phyloP scores from a whole-genome alignment of 1,284 basidiomycete genomes.

The Apiotrichum sp. region DNA sequence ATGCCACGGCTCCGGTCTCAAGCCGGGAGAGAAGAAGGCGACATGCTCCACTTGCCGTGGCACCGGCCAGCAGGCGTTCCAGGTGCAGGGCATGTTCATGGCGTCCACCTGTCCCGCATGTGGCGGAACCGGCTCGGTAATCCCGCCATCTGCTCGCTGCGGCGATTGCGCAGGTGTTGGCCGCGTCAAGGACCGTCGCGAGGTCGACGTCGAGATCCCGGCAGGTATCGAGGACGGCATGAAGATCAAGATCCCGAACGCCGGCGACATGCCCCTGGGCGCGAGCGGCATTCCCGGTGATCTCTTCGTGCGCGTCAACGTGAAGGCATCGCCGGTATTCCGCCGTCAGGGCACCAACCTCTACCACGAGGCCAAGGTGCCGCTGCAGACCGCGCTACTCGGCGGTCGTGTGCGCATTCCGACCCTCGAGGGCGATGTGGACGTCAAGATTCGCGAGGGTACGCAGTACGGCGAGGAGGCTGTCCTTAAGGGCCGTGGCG shows the following conservation, averaged over 20 bases:
- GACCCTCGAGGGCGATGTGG: constrained; percentile 91
- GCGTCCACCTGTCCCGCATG: constrained; percentile 83
- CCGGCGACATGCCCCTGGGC: constrained; percentile 78
- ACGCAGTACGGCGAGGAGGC: constrained; percentile 98
- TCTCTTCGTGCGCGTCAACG: constrained; percentile 79
- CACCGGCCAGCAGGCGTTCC: constrained; percentile 80
- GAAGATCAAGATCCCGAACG: constrained; percentile 75
- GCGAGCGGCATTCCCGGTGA: constrained; percentile 75
- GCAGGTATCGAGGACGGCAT: constrained; percentile 96
- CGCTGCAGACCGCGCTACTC: constrained; percentile 83
- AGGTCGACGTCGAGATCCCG: constrained; percentile 78
- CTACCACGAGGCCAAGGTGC: constrained; percentile 85
- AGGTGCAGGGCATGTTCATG: constrained; percentile 97
- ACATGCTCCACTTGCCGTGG: constrained; percentile 80
- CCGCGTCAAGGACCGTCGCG: constrained; percentile 72
- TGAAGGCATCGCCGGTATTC: constrained; percentile 77
- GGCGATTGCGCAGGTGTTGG: constrained; percentile 78
- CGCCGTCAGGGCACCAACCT: constrained; percentile 86
- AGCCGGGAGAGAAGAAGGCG: constrained; percentile 74
- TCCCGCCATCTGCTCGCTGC: constrained; percentile 76
- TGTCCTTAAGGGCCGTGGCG: constrained; percentile 83
- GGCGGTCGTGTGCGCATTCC: constrained; percentile 90
- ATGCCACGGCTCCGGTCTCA: constrained; percentile 83
- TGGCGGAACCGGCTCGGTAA: constrained; percentile 71
- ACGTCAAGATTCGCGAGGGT: constrained; percentile 85